Percentiles rank a stretch among this genome's conserved stretches.
phyloP scores from a whole-genome alignment of 2,329 filamentous ascomycete genomes.

The Cercospora sojina region DNA sequence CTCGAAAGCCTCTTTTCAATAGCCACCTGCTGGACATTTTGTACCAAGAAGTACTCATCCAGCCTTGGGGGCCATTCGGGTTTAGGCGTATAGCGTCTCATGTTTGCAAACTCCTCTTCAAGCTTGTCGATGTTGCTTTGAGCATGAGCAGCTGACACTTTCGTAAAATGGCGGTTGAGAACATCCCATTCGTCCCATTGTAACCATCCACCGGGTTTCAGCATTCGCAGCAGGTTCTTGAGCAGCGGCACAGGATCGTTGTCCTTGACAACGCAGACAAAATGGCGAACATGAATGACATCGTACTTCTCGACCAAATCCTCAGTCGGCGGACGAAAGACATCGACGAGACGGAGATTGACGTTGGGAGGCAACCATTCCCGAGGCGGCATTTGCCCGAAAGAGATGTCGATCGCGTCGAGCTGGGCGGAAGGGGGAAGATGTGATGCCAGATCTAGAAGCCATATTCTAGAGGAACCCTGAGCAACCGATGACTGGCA shows the following conservation, averaged over 20 bases:
- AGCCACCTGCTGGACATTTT: conserved; percentile 22
- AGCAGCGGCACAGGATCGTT: conserved; percentile 30
- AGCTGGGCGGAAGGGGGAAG: conserved; percentile 22
- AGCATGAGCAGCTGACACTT: conserved; percentile 9
- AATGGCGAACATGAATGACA: conserved; percentile 31
- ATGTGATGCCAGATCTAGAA: conserved; percentile 26
- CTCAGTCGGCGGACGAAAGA: conserved; percentile 22
- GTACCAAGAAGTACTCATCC: conserved; percentile 25
- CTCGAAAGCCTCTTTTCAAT: conserved; percentile 26
- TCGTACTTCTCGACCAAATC: conserved; percentile 26
- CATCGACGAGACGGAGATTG: conserved; percentile 24
- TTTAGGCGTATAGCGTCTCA: conserved; percentile 23
- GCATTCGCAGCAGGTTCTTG: conserved; percentile 22
- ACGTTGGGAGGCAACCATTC: conserved; percentile 24
- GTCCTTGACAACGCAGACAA: conserved; percentile 27
- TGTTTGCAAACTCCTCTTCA: conserved; percentile 23
- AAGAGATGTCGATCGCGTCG: conserved; percentile 32
- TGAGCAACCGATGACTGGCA: not conserved
- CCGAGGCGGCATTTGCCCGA: conserved; percentile 24
- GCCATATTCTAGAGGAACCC: conserved; percentile 19
- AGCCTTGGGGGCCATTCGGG: conserved; percentile 22
- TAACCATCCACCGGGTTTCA: conserved; percentile 28
- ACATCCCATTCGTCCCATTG: conserved; percentile 30
- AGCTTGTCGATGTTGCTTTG: conserved; percentile 26
- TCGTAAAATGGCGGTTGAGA: conserved; percentile 26